phyloP scores from a whole-genome alignment of 2,329 filamentous ascomycete genomes.

The Helminthosporium solani region DNA sequence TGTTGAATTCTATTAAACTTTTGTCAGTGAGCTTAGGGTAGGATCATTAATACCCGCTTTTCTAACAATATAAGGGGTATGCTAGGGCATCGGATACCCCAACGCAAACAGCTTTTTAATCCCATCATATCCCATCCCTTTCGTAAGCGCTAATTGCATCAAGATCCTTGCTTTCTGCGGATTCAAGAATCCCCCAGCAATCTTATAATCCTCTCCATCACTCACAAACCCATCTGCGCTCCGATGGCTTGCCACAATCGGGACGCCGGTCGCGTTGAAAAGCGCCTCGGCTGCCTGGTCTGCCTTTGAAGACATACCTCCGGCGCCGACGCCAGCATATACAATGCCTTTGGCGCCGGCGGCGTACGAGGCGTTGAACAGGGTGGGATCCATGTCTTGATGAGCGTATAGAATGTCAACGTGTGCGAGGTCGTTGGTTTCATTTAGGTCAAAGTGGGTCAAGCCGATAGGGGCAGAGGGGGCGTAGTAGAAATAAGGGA shows the following conservation, averaged over 20 bases:
- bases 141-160: constrained; percentile 43
- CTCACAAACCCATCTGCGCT: constrained; percentile 55
- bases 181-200: constrained; percentile 56
- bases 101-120: constrained; percentile 42
- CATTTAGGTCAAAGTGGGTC: constrained; percentile 44
- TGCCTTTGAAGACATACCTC: constrained; percentile 43
- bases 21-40: too few relatives aligned
- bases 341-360: constrained; percentile 57
- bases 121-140: constrained; percentile 45
- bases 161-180: constrained; percentile 58
- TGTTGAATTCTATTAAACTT: too few relatives aligned
- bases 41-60: too few relatives aligned
- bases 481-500: constrained; percentile 62
- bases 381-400: constrained; percentile 52
- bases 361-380: constrained; percentile 52
- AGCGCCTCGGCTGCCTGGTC: constrained; percentile 45
- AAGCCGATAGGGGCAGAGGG: constrained; percentile 47
- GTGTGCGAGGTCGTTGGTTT: constrained; percentile 53
- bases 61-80: too few relatives aligned
- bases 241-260: constrained; percentile 55
- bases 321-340: constrained; percentile 57
- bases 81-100: constrained; percentile 30
- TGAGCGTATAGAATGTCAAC: constrained; percentile 60
- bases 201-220: constrained; percentile 29
- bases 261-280: constrained; percentile 49